Base-by-base conservation (phyloP, 768 basidiomycete genomes). In the Sistotremastrum niveocremeum region DNA sequence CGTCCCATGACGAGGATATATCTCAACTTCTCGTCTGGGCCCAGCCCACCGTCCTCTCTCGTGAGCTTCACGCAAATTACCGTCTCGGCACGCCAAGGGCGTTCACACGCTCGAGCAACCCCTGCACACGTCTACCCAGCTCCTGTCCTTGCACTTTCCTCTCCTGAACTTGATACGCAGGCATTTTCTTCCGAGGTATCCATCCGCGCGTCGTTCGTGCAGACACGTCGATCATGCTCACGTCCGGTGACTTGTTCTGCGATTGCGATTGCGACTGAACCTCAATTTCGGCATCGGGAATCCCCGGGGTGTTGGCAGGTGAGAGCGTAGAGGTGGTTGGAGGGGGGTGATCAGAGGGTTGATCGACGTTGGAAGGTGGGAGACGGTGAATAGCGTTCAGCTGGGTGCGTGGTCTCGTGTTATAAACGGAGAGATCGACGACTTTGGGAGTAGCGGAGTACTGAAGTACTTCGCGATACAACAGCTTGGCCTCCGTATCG, bases 401-500 rank as follows among this genome's bases (percentile, higher is more conserved):
- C 28, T 57, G 66, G 20, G 20, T 20, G 20, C 20, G 20, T 20
- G 20, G 51, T 34, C 47, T 45, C 34, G 45, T 48, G 45, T 54
- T 56, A 35, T 57, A 34, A n/a, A 34, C 53, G 1, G 84, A 79
- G 29, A 99, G 68, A 60, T 98, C 93, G 35, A 99, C 84, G 31
- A 99, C 81, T 4, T 76, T 73, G 0, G 87, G 83, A 2, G 79
- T 77, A 0, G 89, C 79, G 1, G 90, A 86, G 61, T 84, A 87
- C 52, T 73, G 72, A 54, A 93, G 80, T 6, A 97, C 84, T 51
- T 94, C 86, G n/a, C 84, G 76, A 56, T 87, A 91, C 12, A 99
- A 69, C 37, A 81, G 60, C 61, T 86, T 94, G 1, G 85, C 84
- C 60, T 95, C 88, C 0, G 79, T 83, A 1, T 79, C 67, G 39